Conservation (phyloP, 345 rosid species). For the Arabis hirsuta region DNA sequence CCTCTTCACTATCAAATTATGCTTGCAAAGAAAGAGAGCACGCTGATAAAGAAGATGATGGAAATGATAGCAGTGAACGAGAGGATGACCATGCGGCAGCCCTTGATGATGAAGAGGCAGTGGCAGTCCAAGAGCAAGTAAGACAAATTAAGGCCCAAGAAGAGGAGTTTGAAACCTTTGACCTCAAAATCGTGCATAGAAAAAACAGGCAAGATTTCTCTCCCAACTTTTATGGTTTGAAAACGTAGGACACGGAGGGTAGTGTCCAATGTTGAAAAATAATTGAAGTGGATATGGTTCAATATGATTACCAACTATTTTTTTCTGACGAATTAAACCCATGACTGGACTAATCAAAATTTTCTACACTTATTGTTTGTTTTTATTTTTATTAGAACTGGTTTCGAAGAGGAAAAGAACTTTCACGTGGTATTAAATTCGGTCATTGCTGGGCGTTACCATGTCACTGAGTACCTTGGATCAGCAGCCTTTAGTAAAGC, state of each 20-base stretch:
- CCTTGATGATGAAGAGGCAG: conserved; percentile 93
- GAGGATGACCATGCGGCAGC: conserved; percentile 74
- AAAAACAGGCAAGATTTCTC: conserved; percentile 81
- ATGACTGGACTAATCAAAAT: conserved; percentile 6
- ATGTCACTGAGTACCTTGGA: conserved; percentile 98
- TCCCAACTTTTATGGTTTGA: conserved; percentile 2
- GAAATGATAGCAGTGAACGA: conserved; percentile 51
- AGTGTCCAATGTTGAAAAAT: background rate
- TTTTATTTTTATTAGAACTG: conserved; percentile 70
- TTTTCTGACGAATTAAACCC: background rate
- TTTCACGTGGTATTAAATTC: conserved; percentile 95
- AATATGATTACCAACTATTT: conserved; percentile 3
- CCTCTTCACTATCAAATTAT: conserved; percentile 70
- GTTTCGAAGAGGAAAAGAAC: conserved; percentile 99
- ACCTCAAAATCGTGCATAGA: conserved; percentile 94
- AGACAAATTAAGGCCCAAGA: conserved; percentile 97
- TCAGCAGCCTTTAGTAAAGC: conserved; percentile 99
- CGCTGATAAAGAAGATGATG: conserved; percentile 64
- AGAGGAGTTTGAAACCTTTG: conserved; percentile 97
- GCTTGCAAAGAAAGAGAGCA: conserved; percentile 62
- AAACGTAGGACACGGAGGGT: background rate
- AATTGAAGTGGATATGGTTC: conserved; percentile 1
- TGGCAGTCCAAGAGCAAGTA: conserved; percentile 96
- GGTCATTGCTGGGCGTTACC: conserved; percentile 95
- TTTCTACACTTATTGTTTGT: conserved; percentile 11